Base-by-base conservation (phyloP, 2,329 filamentous ascomycete genomes). In the Fusarium metavorans region DNA sequence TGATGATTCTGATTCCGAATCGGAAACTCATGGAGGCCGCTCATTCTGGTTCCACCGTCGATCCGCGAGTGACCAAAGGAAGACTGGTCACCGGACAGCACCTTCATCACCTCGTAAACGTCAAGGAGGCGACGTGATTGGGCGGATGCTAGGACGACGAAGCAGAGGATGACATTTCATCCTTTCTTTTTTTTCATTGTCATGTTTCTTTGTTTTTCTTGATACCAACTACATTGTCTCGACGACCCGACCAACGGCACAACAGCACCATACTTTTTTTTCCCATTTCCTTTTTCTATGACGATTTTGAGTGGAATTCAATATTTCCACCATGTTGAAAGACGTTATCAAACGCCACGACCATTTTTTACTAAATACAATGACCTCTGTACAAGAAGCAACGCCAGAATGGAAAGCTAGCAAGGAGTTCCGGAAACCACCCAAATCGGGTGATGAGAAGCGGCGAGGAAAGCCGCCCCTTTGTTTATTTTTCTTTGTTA, bases 1-100 rank as follows among this genome's bases (percentile, higher is more conserved):
- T 16, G 86, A 88, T 75, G 86, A 88, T 67, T 79, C 79, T 16
- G 85, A 87, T 75, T 79, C 78, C 14, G 85, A 87, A 75, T 79
- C 78, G 73, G 75, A 77, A 27, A 66, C 66, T 5, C 67, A 77
- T 35, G 71, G 66, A 4, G 68, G 72, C n/a, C 81, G 83, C 6
- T 81, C 86, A 20, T 85, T 87, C 63, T 86, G 85, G 20, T 83
- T 88, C 67, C 83, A 85, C 71, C 82, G 79, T 65, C 82, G 84
- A 16, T 80, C 81, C n/a, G 76, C 78, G 14, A 83, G 84, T 30
- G 76, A 80, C 35, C 75, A 78, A 34, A 77, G 76, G 39, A 74
- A 66, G 58, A 72, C 50, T 66, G 77, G 18, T 67, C 65, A 73
- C 37, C 72, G 72, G 45, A 80, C 77, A 16, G 73, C 74, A 16